These are phyloP conservation scores for Takashimella koratensis DNA, from an alignment of 1,284 basidiomycete species.

Conservation along the genomic window DNA sequence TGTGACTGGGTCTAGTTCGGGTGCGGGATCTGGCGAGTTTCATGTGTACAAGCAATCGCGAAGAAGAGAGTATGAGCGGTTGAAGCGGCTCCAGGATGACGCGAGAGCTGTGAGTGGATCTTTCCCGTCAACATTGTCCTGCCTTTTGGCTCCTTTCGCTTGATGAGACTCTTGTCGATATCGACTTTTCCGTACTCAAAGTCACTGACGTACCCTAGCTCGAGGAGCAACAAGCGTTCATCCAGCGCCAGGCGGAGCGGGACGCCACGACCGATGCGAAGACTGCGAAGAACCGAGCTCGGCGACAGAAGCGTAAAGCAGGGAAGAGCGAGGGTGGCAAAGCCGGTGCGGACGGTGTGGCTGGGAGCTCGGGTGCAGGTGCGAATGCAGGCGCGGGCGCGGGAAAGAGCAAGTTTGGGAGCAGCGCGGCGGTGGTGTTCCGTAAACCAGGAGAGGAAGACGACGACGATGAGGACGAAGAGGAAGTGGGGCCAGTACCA, in stretches of 20 bases:
- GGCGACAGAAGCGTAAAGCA: conserved; percentile 83
- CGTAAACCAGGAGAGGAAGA: conserved; percentile 33
- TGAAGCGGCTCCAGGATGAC: conserved; percentile 85
- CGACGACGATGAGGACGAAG: conserved; percentile 23
- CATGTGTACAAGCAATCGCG: conserved; percentile 97
- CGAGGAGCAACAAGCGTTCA: conserved; percentile 62
- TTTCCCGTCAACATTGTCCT: not conserved
- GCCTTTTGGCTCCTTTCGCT: not conserved
- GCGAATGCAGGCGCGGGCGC: conserved; percentile 13
- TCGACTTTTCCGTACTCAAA: too few species aligned
- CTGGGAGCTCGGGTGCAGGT: not conserved
- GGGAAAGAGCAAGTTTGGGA: conserved; percentile 39
- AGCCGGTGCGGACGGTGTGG: not conserved
- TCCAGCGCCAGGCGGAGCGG: conserved; percentile 60
- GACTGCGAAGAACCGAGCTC: conserved; percentile 87
- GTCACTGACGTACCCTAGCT: too few species aligned
- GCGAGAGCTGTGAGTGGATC: conserved; percentile 61
- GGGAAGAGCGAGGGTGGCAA: conserved; percentile 38
- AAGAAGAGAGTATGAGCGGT: conserved; percentile 88
- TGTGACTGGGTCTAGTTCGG: conserved; percentile 88
- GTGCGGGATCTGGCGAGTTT: conserved; percentile 85
- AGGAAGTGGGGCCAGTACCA: not conserved
- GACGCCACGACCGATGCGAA: conserved; percentile 71
- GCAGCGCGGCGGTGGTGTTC: conserved; percentile 31
- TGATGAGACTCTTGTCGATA: not conserved